Conservation (phyloP, 75 land plant species). For the Picea glauca region DNA sequence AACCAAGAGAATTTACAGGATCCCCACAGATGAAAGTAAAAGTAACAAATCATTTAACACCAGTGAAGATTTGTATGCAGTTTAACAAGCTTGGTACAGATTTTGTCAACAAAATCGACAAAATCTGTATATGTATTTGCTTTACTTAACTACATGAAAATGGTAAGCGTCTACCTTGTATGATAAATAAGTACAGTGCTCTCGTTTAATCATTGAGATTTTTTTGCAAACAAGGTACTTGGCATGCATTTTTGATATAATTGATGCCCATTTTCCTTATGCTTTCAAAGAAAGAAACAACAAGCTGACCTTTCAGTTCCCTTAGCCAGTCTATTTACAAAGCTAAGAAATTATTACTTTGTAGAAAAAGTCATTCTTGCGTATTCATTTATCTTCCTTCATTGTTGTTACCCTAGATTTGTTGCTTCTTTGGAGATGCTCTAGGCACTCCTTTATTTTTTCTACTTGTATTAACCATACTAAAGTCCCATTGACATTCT, state of each 20-base stretch:
- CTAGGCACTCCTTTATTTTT: no score
- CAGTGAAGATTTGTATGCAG: background rate
- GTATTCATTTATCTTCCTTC: background rate
- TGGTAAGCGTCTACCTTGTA: background rate
- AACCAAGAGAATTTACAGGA: background rate
- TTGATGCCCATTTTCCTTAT: background rate
- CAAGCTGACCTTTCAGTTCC: background rate
- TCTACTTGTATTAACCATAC: no score
- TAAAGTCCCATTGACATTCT: background rate
- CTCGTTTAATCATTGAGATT: background rate
- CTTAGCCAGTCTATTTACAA: background rate
- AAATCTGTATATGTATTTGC: background rate
- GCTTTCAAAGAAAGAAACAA: background rate
- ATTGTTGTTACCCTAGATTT: no score
- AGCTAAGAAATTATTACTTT: background rate
- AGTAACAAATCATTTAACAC: background rate
- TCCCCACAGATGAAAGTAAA: background rate
- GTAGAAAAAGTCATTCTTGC: background rate
- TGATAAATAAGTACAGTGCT: background rate
- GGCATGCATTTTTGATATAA: background rate
- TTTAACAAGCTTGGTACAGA: background rate
- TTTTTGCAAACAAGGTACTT: background rate
- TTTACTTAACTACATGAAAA: background rate
- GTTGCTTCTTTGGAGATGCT: no score
- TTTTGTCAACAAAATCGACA: background rate